These are phyloP conservation scores for Dissophora ornata DNA, from an alignment of 192 early-diverging fungal genomes.

Conservation along the genomic window DNA sequence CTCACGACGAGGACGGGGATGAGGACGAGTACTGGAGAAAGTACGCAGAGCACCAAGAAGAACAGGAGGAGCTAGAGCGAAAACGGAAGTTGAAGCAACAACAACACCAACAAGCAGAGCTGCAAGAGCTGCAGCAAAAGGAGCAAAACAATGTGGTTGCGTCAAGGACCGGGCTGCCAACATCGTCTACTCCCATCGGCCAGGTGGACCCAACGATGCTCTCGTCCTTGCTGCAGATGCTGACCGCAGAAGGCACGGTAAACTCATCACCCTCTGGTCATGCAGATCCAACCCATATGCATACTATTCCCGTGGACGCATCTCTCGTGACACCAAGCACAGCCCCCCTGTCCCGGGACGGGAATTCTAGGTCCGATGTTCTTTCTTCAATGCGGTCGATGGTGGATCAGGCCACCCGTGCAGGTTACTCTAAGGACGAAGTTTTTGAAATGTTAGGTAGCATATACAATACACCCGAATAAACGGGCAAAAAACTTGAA, in stretches of 20 bases:
- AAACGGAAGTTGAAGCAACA: constrained; percentile 25
- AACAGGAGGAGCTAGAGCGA: constrained; percentile 20
- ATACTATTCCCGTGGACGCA: too few species aligned
- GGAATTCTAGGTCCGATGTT: not conserved
- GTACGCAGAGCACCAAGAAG: constrained; percentile 32
- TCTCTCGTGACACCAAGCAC: not conserved
- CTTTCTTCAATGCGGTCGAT: constrained; percentile 1
- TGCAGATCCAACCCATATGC: too few species aligned
- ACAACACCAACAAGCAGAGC: constrained; percentile 11
- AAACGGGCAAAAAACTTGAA: too few species aligned
- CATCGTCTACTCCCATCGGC: constrained; percentile 1
- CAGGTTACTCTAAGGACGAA: constrained; percentile 28
- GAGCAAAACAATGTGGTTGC: too few species aligned
- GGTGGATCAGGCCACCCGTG: not conserved
- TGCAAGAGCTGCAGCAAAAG: not conserved
- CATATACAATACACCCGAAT: not conserved
- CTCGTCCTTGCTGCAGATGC: constrained; percentile 27
- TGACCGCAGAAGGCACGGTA: constrained; percentile 1
- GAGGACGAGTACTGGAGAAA: constrained; percentile 49
- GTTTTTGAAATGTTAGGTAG: constrained; percentile 24
- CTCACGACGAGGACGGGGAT: constrained; percentile 22
- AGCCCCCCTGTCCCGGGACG: not conserved
- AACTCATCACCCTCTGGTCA: too few species aligned
- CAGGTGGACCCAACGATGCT: constrained; percentile 35
- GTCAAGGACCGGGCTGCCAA: too few species aligned